These are phyloP conservation scores for Pilobolus umbonatus DNA, from an alignment of 192 early-diverging fungal genomes.

Conservation along the genomic window DNA sequence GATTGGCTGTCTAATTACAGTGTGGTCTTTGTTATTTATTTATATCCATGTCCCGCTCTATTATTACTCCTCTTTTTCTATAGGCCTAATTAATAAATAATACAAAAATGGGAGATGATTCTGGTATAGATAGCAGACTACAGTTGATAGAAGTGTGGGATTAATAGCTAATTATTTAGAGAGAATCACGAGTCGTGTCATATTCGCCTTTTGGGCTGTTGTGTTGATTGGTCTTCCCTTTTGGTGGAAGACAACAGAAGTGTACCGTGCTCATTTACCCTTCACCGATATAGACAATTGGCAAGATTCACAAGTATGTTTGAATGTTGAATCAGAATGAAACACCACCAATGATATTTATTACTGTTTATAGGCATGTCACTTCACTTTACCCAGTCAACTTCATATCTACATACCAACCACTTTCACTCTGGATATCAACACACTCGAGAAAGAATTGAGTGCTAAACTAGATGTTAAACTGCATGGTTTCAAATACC, in stretches of 20 bases:
- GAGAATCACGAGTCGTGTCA: slow-evolving; percentile 34
- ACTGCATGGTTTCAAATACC: background rate
- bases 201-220: slow-evolving; percentile 50
- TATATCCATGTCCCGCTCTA: too few relatives aligned
- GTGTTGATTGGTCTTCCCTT: slow-evolving; percentile 63
- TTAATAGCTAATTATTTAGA: too few relatives aligned
- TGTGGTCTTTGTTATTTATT: too few relatives aligned
- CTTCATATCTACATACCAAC: slow-evolving; percentile 20
- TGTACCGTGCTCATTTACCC: slow-evolving; percentile 72
- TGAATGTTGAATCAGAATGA: background rate
- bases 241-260: slow-evolving; percentile 80
- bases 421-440: background rate
- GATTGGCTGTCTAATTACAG: too few relatives aligned
- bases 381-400: slow-evolving; percentile 27
- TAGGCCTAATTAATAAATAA: too few relatives aligned
- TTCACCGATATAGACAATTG: slow-evolving; percentile 55
- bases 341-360: background rate
- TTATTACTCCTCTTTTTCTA: too few relatives aligned
- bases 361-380: slow-evolving; percentile 14
- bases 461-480: too few relatives aligned
- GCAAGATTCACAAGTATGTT: slow-evolving; percentile 46
- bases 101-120: too few relatives aligned
- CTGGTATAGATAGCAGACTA: too few relatives aligned
- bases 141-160: too few relatives aligned
- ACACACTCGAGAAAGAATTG: too few relatives aligned